These are phyloP conservation scores for Exsudoporus floridanus DNA, from an alignment of 1,284 basidiomycete genomes.

Conservation along the genomic window DNA sequence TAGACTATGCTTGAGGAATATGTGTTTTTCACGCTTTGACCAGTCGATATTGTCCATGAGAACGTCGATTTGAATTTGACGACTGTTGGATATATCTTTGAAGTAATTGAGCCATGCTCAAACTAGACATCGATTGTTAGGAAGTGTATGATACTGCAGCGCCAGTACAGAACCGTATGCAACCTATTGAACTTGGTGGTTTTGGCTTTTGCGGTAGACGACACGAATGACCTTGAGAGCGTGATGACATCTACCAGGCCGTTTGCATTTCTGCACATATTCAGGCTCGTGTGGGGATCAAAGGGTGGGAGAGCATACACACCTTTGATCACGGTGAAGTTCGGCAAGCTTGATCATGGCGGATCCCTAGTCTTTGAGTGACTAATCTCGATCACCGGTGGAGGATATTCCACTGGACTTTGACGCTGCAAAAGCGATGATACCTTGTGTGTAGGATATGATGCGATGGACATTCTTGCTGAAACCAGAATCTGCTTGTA, in stretches of 20 bases:
- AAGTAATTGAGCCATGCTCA: slow-evolving; percentile 93
- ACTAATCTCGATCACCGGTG: slow-evolving; percentile 51
- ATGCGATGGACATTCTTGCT: slow-evolving; percentile 30
- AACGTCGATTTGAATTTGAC: slow-evolving; percentile 81
- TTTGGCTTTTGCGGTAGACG: slow-evolving; percentile 95
- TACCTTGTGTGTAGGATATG: slow-evolving; percentile 2
- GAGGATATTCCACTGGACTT: slow-evolving; percentile 20
- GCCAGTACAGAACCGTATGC: neutral
- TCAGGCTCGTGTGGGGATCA: neutral
- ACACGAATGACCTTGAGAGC: slow-evolving; percentile 87
- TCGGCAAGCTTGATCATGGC: slow-evolving; percentile 87
- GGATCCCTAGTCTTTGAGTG: slow-evolving; percentile 79
- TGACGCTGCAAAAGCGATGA: slow-evolving; percentile 24
- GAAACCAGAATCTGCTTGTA: slow-evolving; percentile 66
- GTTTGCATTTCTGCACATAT: slow-evolving; percentile 66
- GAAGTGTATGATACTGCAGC: neutral
- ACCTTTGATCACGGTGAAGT: slow-evolving; percentile 87
- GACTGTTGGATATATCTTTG: slow-evolving; percentile 71
- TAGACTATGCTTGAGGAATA: slow-evolving; percentile 93
- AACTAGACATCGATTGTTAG: slow-evolving; percentile 48
- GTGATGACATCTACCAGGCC: slow-evolving; percentile 88
- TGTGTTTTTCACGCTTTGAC: slow-evolving; percentile 90
- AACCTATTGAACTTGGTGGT: slow-evolving; percentile 91
- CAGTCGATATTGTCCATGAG: slow-evolving; percentile 90
- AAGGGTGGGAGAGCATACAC: slow-evolving; percentile 30